Evolutionary conservation across 2,329 filamentous ascomycete genomes (phyloP), one percentile per base, ranked within the genome.

Genomic region (Fusarium neocosmosporiellum): DNA sequence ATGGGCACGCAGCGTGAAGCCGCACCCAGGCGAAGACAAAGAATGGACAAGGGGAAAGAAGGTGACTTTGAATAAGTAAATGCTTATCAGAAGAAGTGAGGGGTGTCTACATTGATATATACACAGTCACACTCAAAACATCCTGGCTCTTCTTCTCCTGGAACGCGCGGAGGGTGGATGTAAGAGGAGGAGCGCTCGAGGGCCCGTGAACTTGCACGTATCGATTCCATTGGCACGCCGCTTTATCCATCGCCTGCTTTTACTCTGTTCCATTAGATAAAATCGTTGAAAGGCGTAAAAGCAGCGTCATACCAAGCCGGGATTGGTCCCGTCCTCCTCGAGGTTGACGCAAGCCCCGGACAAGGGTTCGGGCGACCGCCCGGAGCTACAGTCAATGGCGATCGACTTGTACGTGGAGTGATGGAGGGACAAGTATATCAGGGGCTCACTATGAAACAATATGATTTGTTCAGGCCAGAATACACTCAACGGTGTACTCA

Each of bases 311-410:
- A 37, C 33, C 33, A 27, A 39, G 46, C 54, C 33, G 22, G 39
- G 29, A 34, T 36, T 13, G 27, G 57, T 31, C 41, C 58, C 39
- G 46, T 48, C 31, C n/a, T 37, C 22, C 34, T 50, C 27, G 18
- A 61, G 46, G 59, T 69, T 71, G 69, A 71, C 69, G 69, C 69
- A 69, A 69, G 66, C 69, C 66, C 48, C 59, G 63, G 39, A 37
- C 63, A 37, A 57, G 55, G 66, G 60, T 62, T 69, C 69, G 69
- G 69, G 69, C 69, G 69, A 64, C 65, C 69, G 66, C 69, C 69
- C 63, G 69, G 27, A 53, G 36, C 13, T 22, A 22, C 4, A 43
- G 58, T 64, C 31, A 31, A 63, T 34, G 27, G 33, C 34, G 34
- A 34, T 34, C 27, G 57, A 58, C 31, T 24, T 55, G 33, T 13